phyloP scores from a whole-genome alignment of 2,329 filamentous ascomycete genomes.

The Metarhizium robertsii region DNA sequence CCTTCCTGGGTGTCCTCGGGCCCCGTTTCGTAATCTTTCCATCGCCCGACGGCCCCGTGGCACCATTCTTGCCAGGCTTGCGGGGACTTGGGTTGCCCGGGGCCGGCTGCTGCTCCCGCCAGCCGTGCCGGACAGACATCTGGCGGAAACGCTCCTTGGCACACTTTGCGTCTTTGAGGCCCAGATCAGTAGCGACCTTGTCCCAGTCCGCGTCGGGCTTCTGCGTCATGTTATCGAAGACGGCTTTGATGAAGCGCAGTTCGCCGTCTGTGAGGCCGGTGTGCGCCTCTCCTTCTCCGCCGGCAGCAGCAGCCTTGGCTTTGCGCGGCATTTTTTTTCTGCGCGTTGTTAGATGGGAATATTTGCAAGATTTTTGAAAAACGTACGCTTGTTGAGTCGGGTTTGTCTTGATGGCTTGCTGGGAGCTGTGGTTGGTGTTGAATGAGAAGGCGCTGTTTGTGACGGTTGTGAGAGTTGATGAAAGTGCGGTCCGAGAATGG shows the following conservation, averaged over 20 bases:
- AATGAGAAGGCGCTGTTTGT: not conserved
- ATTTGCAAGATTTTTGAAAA: not conserved
- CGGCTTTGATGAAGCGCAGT: constrained; percentile 28
- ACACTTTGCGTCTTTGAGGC: constrained; percentile 31
- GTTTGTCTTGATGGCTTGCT: not conserved
- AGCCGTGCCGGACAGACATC: constrained; percentile 30
- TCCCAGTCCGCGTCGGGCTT: constrained; percentile 33
- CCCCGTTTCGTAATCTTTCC: constrained; percentile 23
- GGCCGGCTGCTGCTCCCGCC: constrained; percentile 19
- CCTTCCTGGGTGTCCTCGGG: constrained; percentile 20
- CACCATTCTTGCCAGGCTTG: constrained; percentile 16
- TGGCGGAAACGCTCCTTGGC: constrained; percentile 32
- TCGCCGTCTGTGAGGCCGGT: constrained; percentile 24
- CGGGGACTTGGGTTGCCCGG: constrained; percentile 12
- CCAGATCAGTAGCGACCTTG: constrained; percentile 23
- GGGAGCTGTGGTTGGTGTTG: not conserved
- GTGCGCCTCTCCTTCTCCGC: constrained; percentile 11
- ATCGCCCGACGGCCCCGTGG: constrained; percentile 10
- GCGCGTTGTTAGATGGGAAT: not conserved
- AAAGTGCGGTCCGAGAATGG: too few species aligned
- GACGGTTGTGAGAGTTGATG: not conserved
- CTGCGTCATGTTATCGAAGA: constrained; percentile 31
- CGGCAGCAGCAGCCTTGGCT: not conserved
- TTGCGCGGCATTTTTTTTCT: constrained; percentile 4
- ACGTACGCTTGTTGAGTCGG: not conserved